These are phyloP conservation scores for Xylaria digitata DNA, from an alignment of 2,329 filamentous ascomycete genomes.

Conservation along the genomic window DNA sequence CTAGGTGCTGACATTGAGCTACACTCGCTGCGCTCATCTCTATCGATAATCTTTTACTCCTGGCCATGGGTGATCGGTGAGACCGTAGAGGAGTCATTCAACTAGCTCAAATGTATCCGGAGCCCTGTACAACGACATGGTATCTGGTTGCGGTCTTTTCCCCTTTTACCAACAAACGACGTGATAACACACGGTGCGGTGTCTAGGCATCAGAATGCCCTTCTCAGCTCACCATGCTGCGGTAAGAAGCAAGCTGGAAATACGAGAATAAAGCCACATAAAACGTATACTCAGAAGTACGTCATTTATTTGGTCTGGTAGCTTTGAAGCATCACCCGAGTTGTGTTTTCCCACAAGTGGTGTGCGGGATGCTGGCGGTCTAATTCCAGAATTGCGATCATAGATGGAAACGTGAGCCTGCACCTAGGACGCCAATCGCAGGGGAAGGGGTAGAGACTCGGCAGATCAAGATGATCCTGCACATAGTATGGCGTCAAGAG, in stretches of 20 bases:
- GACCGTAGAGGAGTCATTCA: constrained; percentile 11
- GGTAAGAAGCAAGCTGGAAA: constrained; percentile 14
- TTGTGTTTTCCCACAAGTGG: constrained; percentile 6
- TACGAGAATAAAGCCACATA: not conserved
- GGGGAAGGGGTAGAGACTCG: constrained; percentile 10
- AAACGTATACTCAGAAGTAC: constrained; percentile 13
- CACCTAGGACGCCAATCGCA: constrained; percentile 1
- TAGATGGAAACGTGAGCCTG: constrained; percentile 8
- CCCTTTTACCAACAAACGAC: constrained; percentile 10
- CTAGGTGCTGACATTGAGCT: not conserved
- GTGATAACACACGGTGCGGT: constrained; percentile 13
- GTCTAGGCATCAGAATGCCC: not conserved
- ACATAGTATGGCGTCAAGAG: constrained; percentile 33
- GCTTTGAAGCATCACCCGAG: constrained; percentile 5
- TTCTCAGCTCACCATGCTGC: not conserved
- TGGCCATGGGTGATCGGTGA: constrained; percentile 1
- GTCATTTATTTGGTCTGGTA: not conserved
- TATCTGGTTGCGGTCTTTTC: constrained; percentile 15
- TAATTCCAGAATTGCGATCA: constrained; percentile 16
- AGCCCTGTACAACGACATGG: constrained; percentile 3
- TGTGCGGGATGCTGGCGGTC: constrained; percentile 6
- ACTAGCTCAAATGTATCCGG: not conserved
- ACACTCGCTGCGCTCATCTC: constrained; percentile 1
- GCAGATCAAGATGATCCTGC: constrained; percentile 14
- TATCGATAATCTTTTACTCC: constrained; percentile 13